Evolutionary conservation across 192 early-diverging fungal genomes (phyloP).

Genomic region (Paraglomus brasilianum): DNA sequence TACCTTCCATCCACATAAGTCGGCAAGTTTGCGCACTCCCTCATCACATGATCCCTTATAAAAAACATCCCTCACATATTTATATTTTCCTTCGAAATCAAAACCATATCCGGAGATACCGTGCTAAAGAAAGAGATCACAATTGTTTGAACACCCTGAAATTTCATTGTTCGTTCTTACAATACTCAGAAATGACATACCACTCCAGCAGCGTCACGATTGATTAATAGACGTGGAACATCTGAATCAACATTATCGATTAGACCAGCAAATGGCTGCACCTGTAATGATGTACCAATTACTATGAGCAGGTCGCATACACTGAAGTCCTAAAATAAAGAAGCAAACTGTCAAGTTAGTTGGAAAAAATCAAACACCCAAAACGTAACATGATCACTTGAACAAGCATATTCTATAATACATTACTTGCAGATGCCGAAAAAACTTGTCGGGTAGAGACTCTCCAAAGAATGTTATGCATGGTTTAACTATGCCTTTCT

Average conservation of each 20-base stretch:
- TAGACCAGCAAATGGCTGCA: constrained; percentile 85
- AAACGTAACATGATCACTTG: not conserved
- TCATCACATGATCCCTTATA: constrained; percentile 83
- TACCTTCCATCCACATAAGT: constrained; percentile 72
- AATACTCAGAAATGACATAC: constrained; percentile 34
- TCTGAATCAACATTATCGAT: constrained; percentile 59
- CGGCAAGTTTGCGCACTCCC: constrained; percentile 66
- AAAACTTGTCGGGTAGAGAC: constrained; percentile 76
- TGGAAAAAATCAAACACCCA: not conserved
- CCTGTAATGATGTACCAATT: constrained; percentile 88
- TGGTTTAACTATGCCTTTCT: constrained; percentile 75
- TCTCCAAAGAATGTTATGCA: constrained; percentile 98
- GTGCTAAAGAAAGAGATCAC: constrained; percentile 22
- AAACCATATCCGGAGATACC: constrained; percentile 50
- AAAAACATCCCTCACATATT: constrained; percentile 74
- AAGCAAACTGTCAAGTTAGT: not conserved
- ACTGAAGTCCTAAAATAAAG: constrained; percentile 61
- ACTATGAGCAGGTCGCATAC: constrained; percentile 85
- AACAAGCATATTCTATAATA: not conserved
- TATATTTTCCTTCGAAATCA: constrained; percentile 73
- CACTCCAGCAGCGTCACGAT: constrained; percentile 78
- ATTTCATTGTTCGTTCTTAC: not conserved
- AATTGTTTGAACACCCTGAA: not conserved
- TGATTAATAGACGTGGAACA: constrained; percentile 89
- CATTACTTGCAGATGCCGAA: constrained; percentile 47